Conservation (phyloP, 1,284 basidiomycete genomes). For the Rhodotorula sp. region DNA sequence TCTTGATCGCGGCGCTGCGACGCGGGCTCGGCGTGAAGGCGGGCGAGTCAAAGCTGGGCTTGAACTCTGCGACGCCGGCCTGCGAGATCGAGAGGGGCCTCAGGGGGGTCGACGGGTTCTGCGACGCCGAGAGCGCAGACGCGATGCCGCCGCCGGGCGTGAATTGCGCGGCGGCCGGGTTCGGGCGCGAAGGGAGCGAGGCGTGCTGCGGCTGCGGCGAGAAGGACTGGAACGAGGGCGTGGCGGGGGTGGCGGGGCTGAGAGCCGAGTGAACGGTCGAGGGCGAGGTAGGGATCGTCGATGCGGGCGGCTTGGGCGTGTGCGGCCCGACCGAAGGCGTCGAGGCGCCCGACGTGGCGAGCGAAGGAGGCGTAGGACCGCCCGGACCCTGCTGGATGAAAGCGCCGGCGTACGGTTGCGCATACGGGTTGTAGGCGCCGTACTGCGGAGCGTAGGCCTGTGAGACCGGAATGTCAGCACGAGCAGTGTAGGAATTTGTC, state of each 20-base stretch:
- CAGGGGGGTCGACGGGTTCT: constrained; percentile 14
- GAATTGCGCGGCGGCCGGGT: constrained; percentile 27
- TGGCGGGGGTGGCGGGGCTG: constrained; percentile 23
- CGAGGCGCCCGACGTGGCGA: constrained; percentile 13
- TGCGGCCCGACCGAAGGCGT: constrained; percentile 29
- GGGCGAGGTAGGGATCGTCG: constrained; percentile 27
- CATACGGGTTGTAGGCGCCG: constrained; percentile 12
- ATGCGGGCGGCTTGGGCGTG: constrained; percentile 22
- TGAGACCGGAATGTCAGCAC: neutral
- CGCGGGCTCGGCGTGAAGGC: constrained; percentile 33
- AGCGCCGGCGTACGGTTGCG: constrained; percentile 4
- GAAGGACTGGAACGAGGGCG: constrained; percentile 24
- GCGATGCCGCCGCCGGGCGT: constrained; percentile 3
- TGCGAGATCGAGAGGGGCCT: constrained; percentile 7
- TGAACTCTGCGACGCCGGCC: constrained; percentile 34
- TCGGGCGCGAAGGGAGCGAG: constrained; percentile 11
- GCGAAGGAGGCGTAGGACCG: constrained; percentile 2
- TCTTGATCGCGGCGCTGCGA: constrained; percentile 42
- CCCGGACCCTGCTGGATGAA: constrained; percentile 13
- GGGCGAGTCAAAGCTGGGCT: constrained; percentile 25
- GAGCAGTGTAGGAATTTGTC: neutral
- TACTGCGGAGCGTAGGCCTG: constrained; percentile 15
- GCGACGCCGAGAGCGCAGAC: neutral
- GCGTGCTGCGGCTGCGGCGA: constrained; percentile 35
- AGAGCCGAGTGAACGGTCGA: constrained; percentile 5